phyloP scores from a whole-genome alignment of 257 asterid genomes.

The Solanum tacnaense region DNA sequence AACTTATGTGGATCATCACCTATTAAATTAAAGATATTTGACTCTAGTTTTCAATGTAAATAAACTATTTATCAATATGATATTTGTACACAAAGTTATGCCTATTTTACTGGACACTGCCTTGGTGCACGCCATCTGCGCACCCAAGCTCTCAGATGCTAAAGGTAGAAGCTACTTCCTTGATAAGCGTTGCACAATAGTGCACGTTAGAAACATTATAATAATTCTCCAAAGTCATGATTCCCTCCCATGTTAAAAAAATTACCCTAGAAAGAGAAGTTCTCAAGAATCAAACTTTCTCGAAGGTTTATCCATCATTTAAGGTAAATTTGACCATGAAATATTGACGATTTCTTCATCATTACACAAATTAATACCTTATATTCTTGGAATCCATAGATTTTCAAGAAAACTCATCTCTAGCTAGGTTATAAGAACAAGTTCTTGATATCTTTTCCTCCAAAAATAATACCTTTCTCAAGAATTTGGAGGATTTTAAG shows the following conservation, averaged over 20 bases:
- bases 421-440: background rate
- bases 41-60: too few relatives aligned
- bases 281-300: background rate
- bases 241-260: background rate
- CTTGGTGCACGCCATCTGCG: too few relatives aligned
- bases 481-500: background rate
- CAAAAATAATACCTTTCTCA: background rate
- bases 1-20: too few relatives aligned
- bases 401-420: background rate
- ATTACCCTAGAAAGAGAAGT: background rate
- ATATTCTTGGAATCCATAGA: background rate
- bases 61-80: background rate
- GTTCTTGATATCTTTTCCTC: background rate
- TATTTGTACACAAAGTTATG: background rate
- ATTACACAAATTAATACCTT: background rate
- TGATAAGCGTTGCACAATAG: background rate
- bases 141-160: background rate
- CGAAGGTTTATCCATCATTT: background rate
- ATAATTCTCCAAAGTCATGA: background rate
- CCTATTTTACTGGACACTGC: background rate
- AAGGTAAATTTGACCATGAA: background rate
- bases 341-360: background rate
- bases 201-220: background rate
- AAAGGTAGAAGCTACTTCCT: background rate
- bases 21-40: background rate